Evolutionary conservation across 345 rosid genomes (phyloP).

Genomic region (Viola odorata): DNA sequence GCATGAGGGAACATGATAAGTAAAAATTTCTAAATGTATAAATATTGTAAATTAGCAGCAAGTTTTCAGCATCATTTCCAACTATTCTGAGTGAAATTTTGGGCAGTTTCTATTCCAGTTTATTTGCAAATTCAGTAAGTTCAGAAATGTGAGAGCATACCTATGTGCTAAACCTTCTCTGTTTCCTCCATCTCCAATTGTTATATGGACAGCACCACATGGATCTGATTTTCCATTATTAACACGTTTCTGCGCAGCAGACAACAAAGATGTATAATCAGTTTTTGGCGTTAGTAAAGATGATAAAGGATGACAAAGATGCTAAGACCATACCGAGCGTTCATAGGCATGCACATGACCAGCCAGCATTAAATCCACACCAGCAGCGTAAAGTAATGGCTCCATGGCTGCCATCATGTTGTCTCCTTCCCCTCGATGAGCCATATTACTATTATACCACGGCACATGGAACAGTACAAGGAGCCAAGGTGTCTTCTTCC

Average conservation of each 20-base stretch:
- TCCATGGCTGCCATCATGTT: slow-evolving; percentile 82
- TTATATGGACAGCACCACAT: slow-evolving; percentile 78
- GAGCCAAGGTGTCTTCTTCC: slow-evolving; percentile 86
- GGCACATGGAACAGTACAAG: slow-evolving; percentile 75
- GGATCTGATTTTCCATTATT: slow-evolving; percentile 54
- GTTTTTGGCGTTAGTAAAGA: slow-evolving; percentile 5
- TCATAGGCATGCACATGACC: slow-evolving; percentile 99
- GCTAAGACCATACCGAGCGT: slow-evolving; percentile 50
- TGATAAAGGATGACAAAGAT: slow-evolving; percentile 1
- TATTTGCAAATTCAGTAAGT: neutral
- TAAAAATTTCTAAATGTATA: too few species aligned
- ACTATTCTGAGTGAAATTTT: too few species aligned
- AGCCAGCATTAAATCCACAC: slow-evolving; percentile 67
- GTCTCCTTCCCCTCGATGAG: slow-evolving; percentile 82
- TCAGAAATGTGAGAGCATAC: slow-evolving; percentile 31
- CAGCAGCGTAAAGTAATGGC: slow-evolving; percentile 70
- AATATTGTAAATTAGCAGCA: too few species aligned
- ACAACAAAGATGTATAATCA: slow-evolving; percentile 7
- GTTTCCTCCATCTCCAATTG: slow-evolving; percentile 95
- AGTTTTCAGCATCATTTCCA: too few species aligned
- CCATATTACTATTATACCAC: slow-evolving; percentile 88
- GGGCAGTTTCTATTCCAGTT: too few species aligned
- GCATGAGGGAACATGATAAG: too few species aligned
- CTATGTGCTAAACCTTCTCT: slow-evolving; percentile 78
- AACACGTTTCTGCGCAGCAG: slow-evolving; percentile 57